Base-by-base conservation (phyloP, 1,284 basidiomycete genomes). In the Trichosporon faecale region DNA sequence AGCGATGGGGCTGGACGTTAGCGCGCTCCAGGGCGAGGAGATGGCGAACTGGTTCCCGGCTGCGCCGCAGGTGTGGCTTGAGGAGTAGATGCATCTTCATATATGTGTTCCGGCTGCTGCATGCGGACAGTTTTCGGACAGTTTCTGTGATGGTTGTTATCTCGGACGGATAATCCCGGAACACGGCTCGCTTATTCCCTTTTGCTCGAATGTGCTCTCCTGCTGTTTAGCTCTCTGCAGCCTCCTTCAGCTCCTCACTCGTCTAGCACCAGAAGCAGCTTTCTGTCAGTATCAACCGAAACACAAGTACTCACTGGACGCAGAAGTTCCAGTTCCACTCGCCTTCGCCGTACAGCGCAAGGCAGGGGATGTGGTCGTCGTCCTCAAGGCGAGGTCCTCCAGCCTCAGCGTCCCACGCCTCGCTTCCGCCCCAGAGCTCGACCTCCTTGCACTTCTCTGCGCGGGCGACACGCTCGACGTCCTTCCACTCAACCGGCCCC, bases 31-130 rank as follows among this genome's bases (percentile, higher is more conserved):
- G 37, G 57, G 57, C 46, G 57, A 64, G n/a, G 72, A 73, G 61
- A 68, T 73, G 69, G 67, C 67, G 7, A 73, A 73, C 35, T 70
- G 69, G 69, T 73, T 73, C 67, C 72, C 72, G 2, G 72, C 72
- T 4, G 72, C 72, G 6, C 72, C 72, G 14, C 69, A 73, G 52
- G 69, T 73, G 21, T 73, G 72, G 72, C 60, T 68, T n/a, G 66
- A 67, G 63, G 66, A 72, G 12, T 27, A 55, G 27, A 66, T 66
- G 16, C 37, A 33, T 57, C 29, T 33, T 33, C 23, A 9, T 18
- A 31, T 61, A n/a, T n/a, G 29, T 31, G 16, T 31, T 61, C 27
- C 27, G 29, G 18, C 18, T 61, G 29, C 12, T 33, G 27, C 12
- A 16, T 31, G 29, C 29, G 29, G 46, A 23, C 21, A 16, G n/a